Evolutionary conservation across 2,329 filamentous ascomycete species (phyloP).

Genomic region (Trichoderma citrinoviride): DNA sequence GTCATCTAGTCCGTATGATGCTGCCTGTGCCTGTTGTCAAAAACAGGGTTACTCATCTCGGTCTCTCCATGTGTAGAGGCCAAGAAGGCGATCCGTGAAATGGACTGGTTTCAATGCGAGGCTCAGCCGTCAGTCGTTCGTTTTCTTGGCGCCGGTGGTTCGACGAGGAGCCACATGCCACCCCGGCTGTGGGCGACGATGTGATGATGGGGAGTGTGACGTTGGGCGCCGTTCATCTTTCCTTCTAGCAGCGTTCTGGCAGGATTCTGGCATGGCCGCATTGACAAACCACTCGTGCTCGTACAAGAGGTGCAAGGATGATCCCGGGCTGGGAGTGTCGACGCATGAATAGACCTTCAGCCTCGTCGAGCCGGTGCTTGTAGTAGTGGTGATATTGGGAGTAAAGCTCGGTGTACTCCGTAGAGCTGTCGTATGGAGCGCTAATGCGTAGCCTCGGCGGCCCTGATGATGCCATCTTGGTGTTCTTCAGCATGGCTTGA

Average conservation of each 20-base stretch:
- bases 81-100: not conserved
- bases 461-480: not conserved
- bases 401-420: not conserved
- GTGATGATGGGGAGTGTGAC: not conserved
- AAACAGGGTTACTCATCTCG: not conserved
- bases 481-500: not conserved
- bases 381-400: no score
- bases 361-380: not conserved
- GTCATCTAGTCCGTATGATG: not conserved
- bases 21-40: not conserved
- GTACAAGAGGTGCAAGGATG: not conserved
- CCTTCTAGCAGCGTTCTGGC: not conserved
- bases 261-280: not conserved
- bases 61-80: not conserved
- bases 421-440: not conserved
- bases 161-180: constrained; percentile 4
- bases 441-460: not conserved
- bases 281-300: not conserved
- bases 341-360: not conserved
- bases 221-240: not conserved
- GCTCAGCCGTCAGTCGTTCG: constrained; percentile 19
- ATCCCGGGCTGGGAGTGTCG: not conserved
- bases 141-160: constrained; percentile 11
- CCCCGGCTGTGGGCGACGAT: not conserved
- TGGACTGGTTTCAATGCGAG: not conserved